These are phyloP conservation scores for Salix exigua DNA, from an alignment of 345 rosid species.

Conservation along the genomic window DNA sequence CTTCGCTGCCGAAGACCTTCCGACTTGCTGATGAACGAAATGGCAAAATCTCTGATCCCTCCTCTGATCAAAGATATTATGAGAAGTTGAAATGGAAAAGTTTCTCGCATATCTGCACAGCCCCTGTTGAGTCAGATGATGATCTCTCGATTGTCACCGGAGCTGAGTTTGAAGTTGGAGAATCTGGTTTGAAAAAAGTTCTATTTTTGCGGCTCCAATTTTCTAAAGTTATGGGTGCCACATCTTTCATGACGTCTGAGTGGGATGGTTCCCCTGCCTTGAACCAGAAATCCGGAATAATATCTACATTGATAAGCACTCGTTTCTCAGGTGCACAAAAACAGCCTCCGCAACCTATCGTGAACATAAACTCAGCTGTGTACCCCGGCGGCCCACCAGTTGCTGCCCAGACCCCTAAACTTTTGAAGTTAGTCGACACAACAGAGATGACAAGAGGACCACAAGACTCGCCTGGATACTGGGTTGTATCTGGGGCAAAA, in stretches of 20 bases:
- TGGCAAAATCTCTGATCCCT: constrained; percentile 30
- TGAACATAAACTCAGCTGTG: constrained; percentile 84
- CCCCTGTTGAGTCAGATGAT: constrained; percentile 78
- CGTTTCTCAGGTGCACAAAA: constrained; percentile 75
- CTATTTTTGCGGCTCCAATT: constrained; percentile 76
- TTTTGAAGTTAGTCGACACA: constrained; percentile 80
- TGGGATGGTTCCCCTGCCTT: constrained; percentile 90
- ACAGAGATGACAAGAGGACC: constrained; percentile 93
- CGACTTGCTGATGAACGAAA: constrained; percentile 63
- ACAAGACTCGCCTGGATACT: constrained; percentile 85
- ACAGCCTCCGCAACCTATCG: constrained; percentile 72
- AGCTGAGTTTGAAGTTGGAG: constrained; percentile 77
- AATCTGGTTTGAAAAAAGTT: constrained; percentile 73
- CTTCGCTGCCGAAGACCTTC: constrained; percentile 79
- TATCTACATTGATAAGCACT: constrained; percentile 84
- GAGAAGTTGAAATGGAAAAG: constrained; percentile 97
- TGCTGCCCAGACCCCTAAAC: constrained; percentile 78
- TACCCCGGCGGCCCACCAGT: constrained; percentile 97
- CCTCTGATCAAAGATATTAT: constrained; percentile 61
- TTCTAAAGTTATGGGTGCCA: constrained; percentile 57
- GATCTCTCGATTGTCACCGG: constrained; percentile 85
- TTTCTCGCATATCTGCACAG: constrained; percentile 89
- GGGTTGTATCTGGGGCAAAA: constrained; percentile 95
- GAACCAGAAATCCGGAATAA: constrained; percentile 71
- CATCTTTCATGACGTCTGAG: constrained; percentile 44